Evolutionary conservation across 306 rosid genomes (phyloP), one percentile per base, ranked within the genome.

Genomic region (Pyrus bretschneideri): DNA sequence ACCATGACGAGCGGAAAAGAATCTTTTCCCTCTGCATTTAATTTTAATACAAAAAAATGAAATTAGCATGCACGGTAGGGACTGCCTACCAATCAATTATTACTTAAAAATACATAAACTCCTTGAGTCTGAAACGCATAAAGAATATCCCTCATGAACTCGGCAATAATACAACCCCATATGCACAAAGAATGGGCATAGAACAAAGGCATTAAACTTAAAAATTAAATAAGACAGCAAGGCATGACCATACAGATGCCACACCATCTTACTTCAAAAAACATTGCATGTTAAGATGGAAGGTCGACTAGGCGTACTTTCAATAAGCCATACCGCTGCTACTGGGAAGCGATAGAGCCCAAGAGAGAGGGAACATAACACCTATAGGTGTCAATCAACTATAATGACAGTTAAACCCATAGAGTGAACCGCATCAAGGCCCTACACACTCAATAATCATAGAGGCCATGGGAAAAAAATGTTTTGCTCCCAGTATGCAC

Each of bases 1-100:
- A 94, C 98, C 98, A 91, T 90, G 54, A 91, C 98, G 59, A 94
- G 90, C 40, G 97, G 96, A 74, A 90, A 95, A 35, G 71, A 63
- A 54, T 62, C 86, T 45, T 88, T 85, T 80, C 93, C 98, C 77
- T 95, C 98, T 95, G 92, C 83, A 74, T 70, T 33, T 18, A 64
- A 64, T 54, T 67, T 69, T 64, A 33, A 14, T 2, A 29, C 14
- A 27, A 31, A 27, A 22, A 11, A n/a, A n/a, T 3, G 12, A 27
- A 60, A 74, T 44, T 6, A 45, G 60, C 14, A 61, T 23, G 21
- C 59, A 45, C 10, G 1, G 23, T 15, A 62, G 3, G 58, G 30
- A 11, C 58, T 27, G 45, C 42, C 67, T 18, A 6, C 77, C 30
- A 42, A 60, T 17, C 59, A 61, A 45, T 46, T 74, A 29, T 27